Conservation (phyloP, 495 filamentous ascomycete genomes). For the Neurospora sp. region DNA sequence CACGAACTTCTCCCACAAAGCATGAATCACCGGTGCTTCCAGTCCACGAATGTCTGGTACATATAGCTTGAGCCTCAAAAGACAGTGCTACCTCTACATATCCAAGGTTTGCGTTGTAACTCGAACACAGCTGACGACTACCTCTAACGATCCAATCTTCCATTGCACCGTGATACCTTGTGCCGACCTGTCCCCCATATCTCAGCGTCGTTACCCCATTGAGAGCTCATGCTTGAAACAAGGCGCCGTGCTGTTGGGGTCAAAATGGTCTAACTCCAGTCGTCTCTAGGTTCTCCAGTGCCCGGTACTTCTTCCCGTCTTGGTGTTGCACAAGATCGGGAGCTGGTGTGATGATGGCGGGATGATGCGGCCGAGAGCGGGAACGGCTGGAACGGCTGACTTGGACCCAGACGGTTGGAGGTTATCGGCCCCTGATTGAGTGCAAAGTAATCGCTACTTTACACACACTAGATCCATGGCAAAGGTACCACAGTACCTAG, state of each 20-base stretch:
- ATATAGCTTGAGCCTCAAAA: background rate
- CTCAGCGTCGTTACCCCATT: background rate
- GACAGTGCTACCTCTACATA: background rate
- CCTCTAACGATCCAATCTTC: background rate
- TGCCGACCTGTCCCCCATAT: background rate
- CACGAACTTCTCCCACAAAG: background rate
- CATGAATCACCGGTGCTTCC: background rate
- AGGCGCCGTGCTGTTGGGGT: background rate
- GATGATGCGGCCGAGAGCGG: background rate
- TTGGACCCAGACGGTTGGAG: background rate
- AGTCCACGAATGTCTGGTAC: background rate
- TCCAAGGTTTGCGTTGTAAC: background rate
- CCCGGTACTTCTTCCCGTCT: background rate
- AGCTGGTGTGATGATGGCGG: background rate
- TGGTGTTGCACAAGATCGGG: background rate
- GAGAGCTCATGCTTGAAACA: background rate
- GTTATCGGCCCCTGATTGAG: background rate
- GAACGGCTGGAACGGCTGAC: background rate
- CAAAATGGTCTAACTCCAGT: background rate
- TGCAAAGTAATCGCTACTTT: background rate
- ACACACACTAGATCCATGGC: background rate
- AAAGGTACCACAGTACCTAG: background rate
- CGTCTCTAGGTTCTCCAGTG: background rate
- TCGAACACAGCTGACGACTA: background rate
- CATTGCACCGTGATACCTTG: background rate